Evolutionary conservation across 352 stramenopile genomes (phyloP).

Genomic region (Globisporangium splendens): DNA sequence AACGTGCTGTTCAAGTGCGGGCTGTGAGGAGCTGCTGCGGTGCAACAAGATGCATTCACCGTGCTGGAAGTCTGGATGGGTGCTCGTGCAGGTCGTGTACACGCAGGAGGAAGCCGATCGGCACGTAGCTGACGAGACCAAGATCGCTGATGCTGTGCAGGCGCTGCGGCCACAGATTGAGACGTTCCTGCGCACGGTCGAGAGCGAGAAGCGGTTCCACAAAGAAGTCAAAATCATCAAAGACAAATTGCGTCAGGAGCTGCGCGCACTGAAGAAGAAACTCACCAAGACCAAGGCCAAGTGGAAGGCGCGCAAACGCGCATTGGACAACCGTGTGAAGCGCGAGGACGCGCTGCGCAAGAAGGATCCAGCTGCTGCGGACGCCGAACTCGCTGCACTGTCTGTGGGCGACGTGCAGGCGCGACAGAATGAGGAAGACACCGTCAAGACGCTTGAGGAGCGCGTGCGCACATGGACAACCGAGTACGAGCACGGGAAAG

Average conservation of each 20-base stretch:
- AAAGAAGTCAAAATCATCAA: constrained; percentile 51
- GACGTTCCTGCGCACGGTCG: constrained; percentile 47
- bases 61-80: constrained; percentile 59
- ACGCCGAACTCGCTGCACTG: constrained; percentile 9
- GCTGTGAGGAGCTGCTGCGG: constrained; percentile 59
- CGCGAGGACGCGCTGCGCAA: constrained; percentile 21
- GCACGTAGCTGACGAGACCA: constrained; percentile 41
- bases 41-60: constrained; percentile 69
- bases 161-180: constrained; percentile 56
- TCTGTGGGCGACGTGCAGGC: constrained; percentile 37
- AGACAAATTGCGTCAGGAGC: constrained; percentile 27
- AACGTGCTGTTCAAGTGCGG: constrained; percentile 72
- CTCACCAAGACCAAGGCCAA: constrained; percentile 25
- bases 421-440: constrained; percentile 29
- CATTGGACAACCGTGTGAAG: constrained; percentile 18
- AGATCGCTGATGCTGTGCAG: constrained; percentile 37
- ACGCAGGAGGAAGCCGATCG: constrained; percentile 50
- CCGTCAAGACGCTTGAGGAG: constrained; percentile 30
- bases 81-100: constrained; percentile 55
- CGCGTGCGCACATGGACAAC: constrained; percentile 34
- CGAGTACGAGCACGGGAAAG: constrained; percentile 42
- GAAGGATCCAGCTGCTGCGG: background rate
- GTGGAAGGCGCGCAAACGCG: constrained; percentile 19
- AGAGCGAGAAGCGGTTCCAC: constrained; percentile 67
- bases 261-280: constrained; percentile 39